These are phyloP conservation scores for Termitomyces sp. DNA, from an alignment of 1,284 basidiomycete species.

Conservation along the genomic window DNA sequence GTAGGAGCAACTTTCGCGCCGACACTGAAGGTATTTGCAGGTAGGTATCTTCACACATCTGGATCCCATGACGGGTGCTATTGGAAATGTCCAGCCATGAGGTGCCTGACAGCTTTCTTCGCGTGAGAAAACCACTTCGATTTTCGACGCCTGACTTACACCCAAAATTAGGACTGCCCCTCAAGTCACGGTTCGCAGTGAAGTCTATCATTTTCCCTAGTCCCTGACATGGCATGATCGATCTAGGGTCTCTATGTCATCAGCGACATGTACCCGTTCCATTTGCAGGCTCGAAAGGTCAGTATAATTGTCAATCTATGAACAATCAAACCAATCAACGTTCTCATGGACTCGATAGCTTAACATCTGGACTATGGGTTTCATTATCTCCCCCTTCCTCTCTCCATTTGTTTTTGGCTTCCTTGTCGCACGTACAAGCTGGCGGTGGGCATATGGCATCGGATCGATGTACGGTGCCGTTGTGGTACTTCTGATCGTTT, in stretches of 20 bases:
- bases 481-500: constrained; percentile 50
- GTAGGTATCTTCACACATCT: constrained; percentile 21
- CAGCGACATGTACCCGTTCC: constrained; percentile 71
- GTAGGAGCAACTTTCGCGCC: constrained; percentile 21
- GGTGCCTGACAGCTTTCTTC: constrained; percentile 68
- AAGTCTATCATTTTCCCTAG: background rate
- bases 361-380: constrained; percentile 70
- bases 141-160: constrained; percentile 5
- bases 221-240: background rate
- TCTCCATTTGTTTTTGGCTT: constrained; percentile 71
- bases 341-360: constrained; percentile 31
- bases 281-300: constrained; percentile 68
- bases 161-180: constrained; percentile 46
- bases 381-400: constrained; percentile 60
- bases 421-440: constrained; percentile 56
- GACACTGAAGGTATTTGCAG: constrained; percentile 40
- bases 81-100: constrained; percentile 42
- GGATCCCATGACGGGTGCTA: background rate
- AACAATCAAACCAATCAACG: background rate
- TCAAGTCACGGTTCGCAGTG: constrained; percentile 54
- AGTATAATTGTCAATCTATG: constrained; percentile 6
- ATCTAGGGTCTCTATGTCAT: constrained; percentile 58
- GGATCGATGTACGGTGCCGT: constrained; percentile 54
- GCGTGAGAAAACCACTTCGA: constrained; percentile 36
- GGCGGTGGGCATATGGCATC: constrained; percentile 71